A percentile compares a stretch with the other conserved stretches of the same genome.
Evolutionary conservation across 1,284 basidiomycete species (phyloP).

Genomic region (Tylopilus sp.): DNA sequence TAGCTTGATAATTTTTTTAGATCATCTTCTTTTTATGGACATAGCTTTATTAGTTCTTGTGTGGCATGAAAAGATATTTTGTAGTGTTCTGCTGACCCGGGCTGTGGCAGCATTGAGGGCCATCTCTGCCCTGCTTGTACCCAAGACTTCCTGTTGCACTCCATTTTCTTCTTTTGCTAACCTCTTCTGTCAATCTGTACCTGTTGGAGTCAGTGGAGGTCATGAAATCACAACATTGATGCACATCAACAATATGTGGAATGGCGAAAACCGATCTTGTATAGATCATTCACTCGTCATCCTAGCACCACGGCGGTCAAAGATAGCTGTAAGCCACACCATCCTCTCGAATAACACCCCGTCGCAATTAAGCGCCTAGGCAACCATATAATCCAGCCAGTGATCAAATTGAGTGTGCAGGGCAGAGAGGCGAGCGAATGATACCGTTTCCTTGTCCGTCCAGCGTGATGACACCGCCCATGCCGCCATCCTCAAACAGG

Average conservation of each 20-base stretch:
- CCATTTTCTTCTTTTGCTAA: not conserved
- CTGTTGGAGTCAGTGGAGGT: not conserved
- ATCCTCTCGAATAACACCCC: slow-evolving; percentile 66
- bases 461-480: slow-evolving; percentile 70
- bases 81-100: too few relatives aligned
- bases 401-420: slow-evolving; percentile 1
- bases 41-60: too few relatives aligned
- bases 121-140: too few relatives aligned
- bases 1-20: too few relatives aligned
- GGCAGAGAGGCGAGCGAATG: slow-evolving; percentile 5
- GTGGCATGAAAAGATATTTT: too few relatives aligned
- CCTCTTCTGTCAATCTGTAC: not conserved
- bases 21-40: too few relatives aligned
- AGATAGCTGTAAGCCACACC: slow-evolving; percentile 72
- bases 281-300: not conserved
- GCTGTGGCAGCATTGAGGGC: too few relatives aligned
- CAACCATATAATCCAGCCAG: slow-evolving; percentile 45
- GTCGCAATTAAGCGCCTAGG: slow-evolving; percentile 66
- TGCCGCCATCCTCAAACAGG: slow-evolving; percentile 51
- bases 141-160: too few relatives aligned
- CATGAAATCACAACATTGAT: not conserved
- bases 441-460: slow-evolving; percentile 62
- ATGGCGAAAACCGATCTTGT: not conserved
- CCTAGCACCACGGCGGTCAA: slow-evolving; percentile 27
- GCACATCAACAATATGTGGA: not conserved